Percentiles rank a stretch among this genome's conserved stretches.
Conservation (phyloP, 169 alveolate species). For the Plasmodium cynomolgi region DNA sequence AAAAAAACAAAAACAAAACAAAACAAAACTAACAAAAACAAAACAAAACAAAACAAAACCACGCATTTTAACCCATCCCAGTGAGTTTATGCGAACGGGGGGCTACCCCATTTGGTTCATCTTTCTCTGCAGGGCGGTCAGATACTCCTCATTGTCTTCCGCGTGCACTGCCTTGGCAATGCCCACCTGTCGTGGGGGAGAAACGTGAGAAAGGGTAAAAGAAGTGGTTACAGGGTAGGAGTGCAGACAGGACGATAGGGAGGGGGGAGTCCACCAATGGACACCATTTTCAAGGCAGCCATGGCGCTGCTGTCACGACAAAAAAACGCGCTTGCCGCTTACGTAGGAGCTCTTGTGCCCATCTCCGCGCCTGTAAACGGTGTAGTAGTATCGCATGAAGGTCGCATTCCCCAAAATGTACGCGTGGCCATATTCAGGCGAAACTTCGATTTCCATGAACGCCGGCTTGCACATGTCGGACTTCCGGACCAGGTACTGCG, state of each 20-base stretch:
- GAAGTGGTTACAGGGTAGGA: background rate
- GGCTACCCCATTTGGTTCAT: background rate
- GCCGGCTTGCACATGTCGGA: constrained; percentile 88
- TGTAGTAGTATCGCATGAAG: constrained; percentile 89
- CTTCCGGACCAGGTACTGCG: constrained; percentile 78
- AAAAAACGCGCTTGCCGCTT: background rate
- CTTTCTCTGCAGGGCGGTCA: constrained; percentile 23
- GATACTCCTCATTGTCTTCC: constrained; percentile 28
- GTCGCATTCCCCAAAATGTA: constrained; percentile 89
- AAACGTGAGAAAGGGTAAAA: background rate
- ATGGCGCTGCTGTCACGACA: background rate
- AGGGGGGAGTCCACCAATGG: background rate
- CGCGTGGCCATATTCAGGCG: constrained; percentile 89
- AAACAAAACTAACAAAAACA: too few species aligned
- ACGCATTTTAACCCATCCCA: background rate
- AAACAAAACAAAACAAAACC: background rate
- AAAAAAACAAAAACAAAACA: too few species aligned
- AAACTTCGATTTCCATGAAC: constrained; percentile 91
- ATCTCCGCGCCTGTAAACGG: constrained; percentile 85
- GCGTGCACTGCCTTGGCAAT: constrained; percentile 81
- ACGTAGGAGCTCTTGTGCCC: constrained; percentile 76
- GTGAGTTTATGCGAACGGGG: background rate
- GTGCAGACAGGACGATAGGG: background rate
- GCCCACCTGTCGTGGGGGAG: constrained; percentile 77
- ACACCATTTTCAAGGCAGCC: background rate